These are phyloP conservation scores for Candida glucosophila DNA, from an alignment of 1,139 yeast genomes.

Conservation along the genomic window DNA sequence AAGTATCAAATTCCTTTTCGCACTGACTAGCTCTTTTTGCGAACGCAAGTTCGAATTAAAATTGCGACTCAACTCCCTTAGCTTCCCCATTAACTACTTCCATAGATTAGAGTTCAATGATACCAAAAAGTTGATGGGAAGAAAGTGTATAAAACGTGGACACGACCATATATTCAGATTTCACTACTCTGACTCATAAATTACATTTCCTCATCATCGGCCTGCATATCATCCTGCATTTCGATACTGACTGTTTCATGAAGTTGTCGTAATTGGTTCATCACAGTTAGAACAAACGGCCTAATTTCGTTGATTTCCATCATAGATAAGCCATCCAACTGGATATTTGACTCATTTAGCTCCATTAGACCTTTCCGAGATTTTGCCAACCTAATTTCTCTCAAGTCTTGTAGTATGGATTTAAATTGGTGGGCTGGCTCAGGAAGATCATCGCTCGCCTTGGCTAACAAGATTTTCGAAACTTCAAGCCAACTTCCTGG, in stretches of 20 bases:
- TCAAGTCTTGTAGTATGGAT: conserved; percentile 67
- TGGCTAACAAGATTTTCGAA: conserved; percentile 55
- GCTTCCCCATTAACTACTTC: conserved; percentile 20
- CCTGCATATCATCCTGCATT: no score
- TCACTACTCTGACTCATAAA: no score
- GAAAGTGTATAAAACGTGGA: no score
- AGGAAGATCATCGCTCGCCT: conserved; percentile 67
- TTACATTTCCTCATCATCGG: conserved; percentile 1
- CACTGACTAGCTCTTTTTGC: conserved; percentile 24
- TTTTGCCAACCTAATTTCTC: conserved; percentile 77
- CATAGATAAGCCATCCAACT: conserved; percentile 71
- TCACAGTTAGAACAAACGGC: conserved; percentile 69
- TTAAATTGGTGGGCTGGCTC: conserved; percentile 60
- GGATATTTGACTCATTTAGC: conserved; percentile 76
- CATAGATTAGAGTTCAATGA: no score
- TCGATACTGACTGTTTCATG: conserved; percentile 30
- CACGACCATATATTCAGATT: no score
- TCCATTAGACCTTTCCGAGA: conserved; percentile 70
- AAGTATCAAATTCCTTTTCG: conserved; percentile 48
- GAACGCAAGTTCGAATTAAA: conserved; percentile 32
- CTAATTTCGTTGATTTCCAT: conserved; percentile 84
- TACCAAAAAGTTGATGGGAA: no score
- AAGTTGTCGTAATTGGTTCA: conserved; percentile 62
- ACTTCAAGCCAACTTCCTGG: conserved; percentile 89
- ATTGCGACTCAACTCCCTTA: conserved; percentile 21